Evolutionary conservation across 805 yeast species (phyloP).

Genomic region (Yarrowia porcina): DNA sequence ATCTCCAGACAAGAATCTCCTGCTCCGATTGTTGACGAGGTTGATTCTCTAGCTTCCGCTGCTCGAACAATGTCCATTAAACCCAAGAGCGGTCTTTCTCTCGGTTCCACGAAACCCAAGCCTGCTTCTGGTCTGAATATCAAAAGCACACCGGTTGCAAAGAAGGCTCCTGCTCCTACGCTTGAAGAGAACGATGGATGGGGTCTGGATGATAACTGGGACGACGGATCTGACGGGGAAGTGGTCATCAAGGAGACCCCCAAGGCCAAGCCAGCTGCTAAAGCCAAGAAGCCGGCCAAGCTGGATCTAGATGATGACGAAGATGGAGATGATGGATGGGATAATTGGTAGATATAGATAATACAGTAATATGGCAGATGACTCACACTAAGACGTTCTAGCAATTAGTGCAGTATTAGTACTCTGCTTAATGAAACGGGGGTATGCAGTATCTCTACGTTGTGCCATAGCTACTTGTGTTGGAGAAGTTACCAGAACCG

Average conservation of each 20-base stretch:
- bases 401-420: no score
- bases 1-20: slow-evolving; percentile 16
- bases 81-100: slow-evolving; percentile 15
- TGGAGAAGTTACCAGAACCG: no score
- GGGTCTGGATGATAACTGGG: slow-evolving; percentile 24
- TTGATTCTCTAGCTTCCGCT: neutral
- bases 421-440: no score
- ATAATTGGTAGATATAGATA: slow-evolving; percentile 1
- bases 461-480: no score
- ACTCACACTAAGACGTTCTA: no score
- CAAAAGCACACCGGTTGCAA: neutral
- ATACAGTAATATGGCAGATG: neutral
- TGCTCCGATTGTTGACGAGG: slow-evolving; percentile 4
- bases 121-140: neutral
- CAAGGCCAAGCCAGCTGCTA: slow-evolving; percentile 7
- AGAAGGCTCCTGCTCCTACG: slow-evolving; percentile 1
- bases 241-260: slow-evolving; percentile 17
- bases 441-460: no score
- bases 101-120: neutral
- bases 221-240: slow-evolving; percentile 24
- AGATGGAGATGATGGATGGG: slow-evolving; percentile 30
- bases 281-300: slow-evolving; percentile 14
- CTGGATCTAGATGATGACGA: slow-evolving; percentile 26
- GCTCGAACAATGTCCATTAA: slow-evolving; percentile 11
- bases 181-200: neutral